phyloP scores from a whole-genome alignment of 768 basidiomycete genomes.

The Kwoniella newhampshirensis region DNA sequence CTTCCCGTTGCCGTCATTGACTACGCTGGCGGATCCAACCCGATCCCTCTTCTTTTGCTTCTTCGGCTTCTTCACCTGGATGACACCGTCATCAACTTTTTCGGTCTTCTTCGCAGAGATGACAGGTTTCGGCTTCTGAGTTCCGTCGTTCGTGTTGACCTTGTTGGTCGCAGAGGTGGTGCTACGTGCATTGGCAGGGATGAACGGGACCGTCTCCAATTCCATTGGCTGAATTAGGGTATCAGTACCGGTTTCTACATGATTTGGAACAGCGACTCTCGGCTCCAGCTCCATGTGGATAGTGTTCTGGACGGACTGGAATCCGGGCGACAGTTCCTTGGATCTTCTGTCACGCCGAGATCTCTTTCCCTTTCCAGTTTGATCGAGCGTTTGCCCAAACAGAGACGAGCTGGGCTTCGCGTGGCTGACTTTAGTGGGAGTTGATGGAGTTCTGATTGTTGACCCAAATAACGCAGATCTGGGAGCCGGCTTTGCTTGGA shows the following conservation, averaged over 20 bases:
- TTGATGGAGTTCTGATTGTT: slow-evolving; percentile 15
- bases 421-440: not conserved
- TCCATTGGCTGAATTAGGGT: slow-evolving; percentile 18
- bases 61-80: slow-evolving; percentile 67
- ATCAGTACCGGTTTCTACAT: not conserved
- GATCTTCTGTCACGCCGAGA: not conserved
- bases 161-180: slow-evolving; percentile 13
- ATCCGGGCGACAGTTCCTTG: slow-evolving; percentile 15
- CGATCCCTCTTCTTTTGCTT: slow-evolving; percentile 67
- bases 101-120: slow-evolving; percentile 17
- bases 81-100: slow-evolving; percentile 64
- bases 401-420: slow-evolving; percentile 9
- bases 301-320: slow-evolving; percentile 11
- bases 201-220: slow-evolving; percentile 71
- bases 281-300: slow-evolving; percentile 14
- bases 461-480: slow-evolving; percentile 42
- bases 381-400: slow-evolving; percentile 11
- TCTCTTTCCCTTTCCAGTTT: slow-evolving; percentile 1
- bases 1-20: slow-evolving; percentile 14
- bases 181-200: slow-evolving; percentile 66
- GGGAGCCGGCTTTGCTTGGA: slow-evolving; percentile 32
- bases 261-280: not conserved
- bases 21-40: slow-evolving; percentile 8
- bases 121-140: not conserved
- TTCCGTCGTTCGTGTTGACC: not conserved